These are phyloP conservation scores for Xerocomellus chrysenteron DNA, from an alignment of 768 basidiomycete genomes.

Conservation along the genomic window DNA sequence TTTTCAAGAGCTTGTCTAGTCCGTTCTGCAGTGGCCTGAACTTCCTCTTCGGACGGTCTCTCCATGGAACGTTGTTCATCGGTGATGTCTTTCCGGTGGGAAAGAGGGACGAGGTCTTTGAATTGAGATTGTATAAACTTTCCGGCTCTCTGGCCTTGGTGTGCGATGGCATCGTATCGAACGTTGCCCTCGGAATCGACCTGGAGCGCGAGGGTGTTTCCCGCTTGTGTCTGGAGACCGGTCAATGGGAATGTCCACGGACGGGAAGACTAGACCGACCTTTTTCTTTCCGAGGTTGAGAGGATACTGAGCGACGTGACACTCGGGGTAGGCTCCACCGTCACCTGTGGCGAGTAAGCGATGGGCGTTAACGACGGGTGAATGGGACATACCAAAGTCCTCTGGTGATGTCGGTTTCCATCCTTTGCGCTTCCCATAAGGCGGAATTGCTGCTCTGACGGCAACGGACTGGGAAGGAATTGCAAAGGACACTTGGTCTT, in stretches of 20 bases:
- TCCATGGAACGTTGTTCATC: conserved; percentile 79
- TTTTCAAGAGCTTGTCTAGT: conserved; percentile 92
- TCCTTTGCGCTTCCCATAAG: conserved; percentile 80
- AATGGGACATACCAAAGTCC: conserved; percentile 69
- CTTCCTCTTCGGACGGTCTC: conserved; percentile 90
- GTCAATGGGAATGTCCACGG: neutral
- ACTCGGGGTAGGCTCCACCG: conserved; percentile 90
- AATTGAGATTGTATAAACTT: conserved; percentile 92
- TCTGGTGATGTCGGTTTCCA: conserved; percentile 85
- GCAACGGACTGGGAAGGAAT: conserved; percentile 41
- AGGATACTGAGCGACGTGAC: conserved; percentile 96
- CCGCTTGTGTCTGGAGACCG: conserved; percentile 70
- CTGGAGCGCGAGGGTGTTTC: conserved; percentile 94
- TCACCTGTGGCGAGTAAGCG: conserved; percentile 49
- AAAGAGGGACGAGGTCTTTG: conserved; percentile 94
- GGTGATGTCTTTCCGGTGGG: conserved; percentile 83
- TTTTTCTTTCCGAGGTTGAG: conserved; percentile 95
- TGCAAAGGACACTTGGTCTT: conserved; percentile 45
- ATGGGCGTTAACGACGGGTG: neutral
- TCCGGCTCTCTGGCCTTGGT: conserved; percentile 87
- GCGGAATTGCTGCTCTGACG: conserved; percentile 59
- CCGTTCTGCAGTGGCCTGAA: conserved; percentile 86
- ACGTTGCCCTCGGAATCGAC: conserved; percentile 97
- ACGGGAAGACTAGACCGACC: conserved; percentile 42
- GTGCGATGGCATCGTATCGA: conserved; percentile 95